Conservation (phyloP, 352 stramenopile genomes). For the Globisporangium spinosum region DNA sequence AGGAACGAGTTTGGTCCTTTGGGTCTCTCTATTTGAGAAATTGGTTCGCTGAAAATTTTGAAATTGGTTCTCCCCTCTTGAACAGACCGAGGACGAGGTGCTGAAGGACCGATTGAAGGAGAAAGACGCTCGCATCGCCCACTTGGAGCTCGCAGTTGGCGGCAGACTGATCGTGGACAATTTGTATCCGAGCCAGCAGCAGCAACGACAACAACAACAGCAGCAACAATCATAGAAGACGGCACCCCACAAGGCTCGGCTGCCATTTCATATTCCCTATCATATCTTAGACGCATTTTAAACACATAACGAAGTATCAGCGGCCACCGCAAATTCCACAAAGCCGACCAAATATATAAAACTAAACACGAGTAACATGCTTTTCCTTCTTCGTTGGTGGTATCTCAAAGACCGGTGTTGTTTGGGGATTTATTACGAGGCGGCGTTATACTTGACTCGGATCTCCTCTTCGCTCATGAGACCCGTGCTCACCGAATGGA, state of each 20-base stretch:
- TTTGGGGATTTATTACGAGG: conserved; percentile 55
- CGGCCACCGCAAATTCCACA: conserved; percentile 1
- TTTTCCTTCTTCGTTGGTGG: conserved; percentile 23
- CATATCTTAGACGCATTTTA: conserved; percentile 17
- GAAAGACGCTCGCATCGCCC: conserved; percentile 43
- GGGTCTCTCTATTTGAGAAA: neutral
- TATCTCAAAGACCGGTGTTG: conserved; percentile 27
- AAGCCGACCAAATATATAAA: conserved; percentile 11
- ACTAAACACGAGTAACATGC: conserved; percentile 6
- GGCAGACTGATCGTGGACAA: conserved; percentile 37
- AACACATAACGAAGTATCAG: conserved; percentile 2
- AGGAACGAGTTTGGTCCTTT: neutral
- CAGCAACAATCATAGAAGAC: neutral
- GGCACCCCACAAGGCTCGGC: neutral
- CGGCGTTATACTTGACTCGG: conserved; percentile 91
- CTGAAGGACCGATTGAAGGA: conserved; percentile 32
- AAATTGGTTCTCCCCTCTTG: neutral
- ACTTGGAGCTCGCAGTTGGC: conserved; percentile 50
- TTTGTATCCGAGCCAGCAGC: conserved; percentile 1
- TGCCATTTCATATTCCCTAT: neutral
- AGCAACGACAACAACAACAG: neutral
- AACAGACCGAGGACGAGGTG: conserved; percentile 36
- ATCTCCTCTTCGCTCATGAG: conserved; percentile 93
- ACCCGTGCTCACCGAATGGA: conserved; percentile 78
- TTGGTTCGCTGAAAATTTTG: neutral